phyloP scores from a whole-genome alignment of 148 eudicot species.

The Arbutus unedo region DNA sequence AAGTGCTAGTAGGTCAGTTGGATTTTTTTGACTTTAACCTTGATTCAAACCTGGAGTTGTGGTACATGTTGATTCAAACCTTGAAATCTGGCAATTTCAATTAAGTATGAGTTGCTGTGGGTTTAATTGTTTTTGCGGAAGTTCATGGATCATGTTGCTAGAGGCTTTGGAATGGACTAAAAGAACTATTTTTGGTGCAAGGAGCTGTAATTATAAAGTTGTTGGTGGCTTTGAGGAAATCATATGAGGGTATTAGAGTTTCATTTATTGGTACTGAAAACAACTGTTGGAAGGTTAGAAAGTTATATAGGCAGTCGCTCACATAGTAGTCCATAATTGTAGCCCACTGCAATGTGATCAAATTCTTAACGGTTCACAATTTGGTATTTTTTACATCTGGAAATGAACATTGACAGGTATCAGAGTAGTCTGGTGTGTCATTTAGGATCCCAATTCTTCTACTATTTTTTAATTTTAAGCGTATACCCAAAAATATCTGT shows the following conservation, averaged over 20 bases:
- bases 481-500: background rate
- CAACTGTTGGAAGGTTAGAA: background rate
- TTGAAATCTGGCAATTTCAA: background rate
- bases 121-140: background rate
- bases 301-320: background rate
- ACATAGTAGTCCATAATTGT: background rate
- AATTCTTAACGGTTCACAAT: background rate
- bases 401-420: background rate
- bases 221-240: background rate
- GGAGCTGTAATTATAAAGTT: background rate
- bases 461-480: no score
- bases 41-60: background rate
- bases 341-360: background rate
- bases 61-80: background rate
- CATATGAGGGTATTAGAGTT: background rate
- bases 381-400: background rate
- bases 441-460: background rate
- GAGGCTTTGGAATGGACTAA: background rate
- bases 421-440: background rate
- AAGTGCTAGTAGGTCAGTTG: constrained; percentile 5
- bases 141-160: background rate
- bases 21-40: background rate
- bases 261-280: constrained; percentile 1
- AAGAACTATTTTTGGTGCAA: background rate
- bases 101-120: background rate